Evolutionary conservation across 1,284 basidiomycete species (phyloP), one percentile per base, ranked within the genome.

Genomic region (Papiliotrema laurentii): DNA sequence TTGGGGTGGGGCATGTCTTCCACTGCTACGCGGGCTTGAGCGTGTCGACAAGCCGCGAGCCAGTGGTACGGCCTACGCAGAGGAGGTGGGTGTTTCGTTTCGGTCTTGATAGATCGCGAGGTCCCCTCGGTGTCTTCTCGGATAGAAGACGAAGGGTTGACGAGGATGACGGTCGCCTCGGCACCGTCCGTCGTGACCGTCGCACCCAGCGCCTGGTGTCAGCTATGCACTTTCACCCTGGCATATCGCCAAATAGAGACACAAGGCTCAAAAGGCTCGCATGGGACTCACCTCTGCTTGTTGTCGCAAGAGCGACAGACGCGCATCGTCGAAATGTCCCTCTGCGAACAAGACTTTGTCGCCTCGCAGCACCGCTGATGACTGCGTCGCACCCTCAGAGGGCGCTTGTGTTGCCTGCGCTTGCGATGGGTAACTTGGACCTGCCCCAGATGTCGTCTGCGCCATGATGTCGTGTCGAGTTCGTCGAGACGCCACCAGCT

Each of bases 1-100:
- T 44, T 22, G 2, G 52, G 26, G 2, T 48, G 27, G 1, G 44
- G 16, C 19, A 66, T 43, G 14, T 59, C 49, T 31, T 43, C 36
- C 10, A 58, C 33, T 22, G 52, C 25, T 19, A 66, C 30, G 35
- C 40, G 51, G 18, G 4, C 6, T 19, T 33, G 18, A 5, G 38
- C 34, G 30, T 34, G 40, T 6, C 34, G 43, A 44, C 65, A 63
- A 19, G 37, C 38, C 5, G 57, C 30, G 18, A 72, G 55, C 61
- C 63, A 72, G 53, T 69, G 65, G 44, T 72, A 70, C 9, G 65
- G 57, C 9, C 43, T n/a, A 28, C 5, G 45, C 14, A n/a, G 26
- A 11, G 25, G 61, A n/a, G n/a, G n/a, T n/a, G n/a, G 50, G 24
- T 57, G 53, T 7, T 26, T 4, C 2, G 43, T 6, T 6, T 53